phyloP scores from a whole-genome alignment of 495 filamentous ascomycete species.

The Hyphodiscus hymeniophilus region DNA sequence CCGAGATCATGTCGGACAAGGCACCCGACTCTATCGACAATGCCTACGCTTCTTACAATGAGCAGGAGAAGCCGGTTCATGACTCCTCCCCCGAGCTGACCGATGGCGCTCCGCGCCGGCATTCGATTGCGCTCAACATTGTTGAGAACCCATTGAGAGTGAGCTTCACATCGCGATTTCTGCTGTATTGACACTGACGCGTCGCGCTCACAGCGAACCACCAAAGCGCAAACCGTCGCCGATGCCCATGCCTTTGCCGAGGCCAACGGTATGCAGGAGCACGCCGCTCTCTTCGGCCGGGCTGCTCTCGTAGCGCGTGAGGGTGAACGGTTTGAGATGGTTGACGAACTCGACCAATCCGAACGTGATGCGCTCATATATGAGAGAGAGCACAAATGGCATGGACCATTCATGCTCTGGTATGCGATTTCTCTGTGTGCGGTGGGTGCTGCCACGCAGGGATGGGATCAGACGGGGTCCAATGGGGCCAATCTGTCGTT shows the following conservation, averaged over 20 bases:
- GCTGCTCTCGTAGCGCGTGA: conserved; percentile 57
- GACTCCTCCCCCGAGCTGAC: too few relatives aligned
- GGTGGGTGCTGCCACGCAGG: conserved; percentile 68
- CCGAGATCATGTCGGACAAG: too few relatives aligned
- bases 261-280: conserved; percentile 31
- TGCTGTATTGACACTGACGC: too few relatives aligned
- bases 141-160: too few relatives aligned
- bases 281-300: conserved; percentile 40
- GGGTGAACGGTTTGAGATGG: conserved; percentile 41
- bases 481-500: conserved; percentile 14
- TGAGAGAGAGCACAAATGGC: conserved; percentile 55
- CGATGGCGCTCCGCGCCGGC: too few relatives aligned
- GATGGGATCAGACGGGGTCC: conserved; percentile 43
- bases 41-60: too few relatives aligned
- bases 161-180: too few relatives aligned
- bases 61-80: too few relatives aligned
- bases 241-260: conserved; percentile 49
- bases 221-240: too few relatives aligned
- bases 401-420: conserved; percentile 43
- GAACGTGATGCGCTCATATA: conserved; percentile 43
- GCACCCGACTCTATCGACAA: too few relatives aligned
- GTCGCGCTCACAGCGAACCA: too few relatives aligned
- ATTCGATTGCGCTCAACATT: too few relatives aligned
- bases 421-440: conserved; percentile 61
- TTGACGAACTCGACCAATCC: conserved; percentile 39